Evolutionary conservation across 1,139 yeast species (phyloP), one percentile per base, ranked within the genome.

Genomic region (Magnusiomyces suaveolens): DNA sequence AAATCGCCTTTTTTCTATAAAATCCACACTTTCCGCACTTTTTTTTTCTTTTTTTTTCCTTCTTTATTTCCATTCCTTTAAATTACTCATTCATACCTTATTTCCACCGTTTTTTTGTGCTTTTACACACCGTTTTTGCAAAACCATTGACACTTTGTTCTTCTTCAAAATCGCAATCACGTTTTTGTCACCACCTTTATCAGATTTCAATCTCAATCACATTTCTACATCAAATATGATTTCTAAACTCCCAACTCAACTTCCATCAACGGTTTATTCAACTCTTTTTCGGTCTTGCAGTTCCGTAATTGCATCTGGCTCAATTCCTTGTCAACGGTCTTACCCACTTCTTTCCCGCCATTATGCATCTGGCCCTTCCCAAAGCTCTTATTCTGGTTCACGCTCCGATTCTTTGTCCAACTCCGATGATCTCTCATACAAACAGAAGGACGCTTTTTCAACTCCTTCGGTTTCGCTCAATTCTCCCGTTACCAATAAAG

Each of bases 401-500:
- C 14, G 25, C 4, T 41, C 44, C 10, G 41, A 38, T 38, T 29
- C 12, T 6, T 12, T 12, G 33, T 3, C 4, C 16, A 36, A 14
- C 18, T 10, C 4, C 41, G 41, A 36, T 10, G 23, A 21, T 10
- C n/a, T 21, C n/a, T 20, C 44, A 16, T 41, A 4, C 25, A 41
- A 41, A 21, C 8, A 36, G 4, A 36, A n/a, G 18, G 18, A 8
- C 41, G 18, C 4, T n/a, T n/a, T n/a, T n/a, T 41, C 44, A 20
- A 41, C 4, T 18, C 44, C 44, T 41, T 41, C 25, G 18, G 25
- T 41, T 41, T 41, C 44, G 23, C 25, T 41, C 24, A 41, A 41
- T 21, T 20, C 48, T 6, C 48, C 48, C 12, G 48, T 46, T 6
- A 29, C 38, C 20, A 46, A 46, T 20, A 46, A 46, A 38, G 33